Evolutionary conservation across 148 eudicot species (phyloP), one percentile per base, ranked within the genome.

Genomic region (Camellia granthamiana): DNA sequence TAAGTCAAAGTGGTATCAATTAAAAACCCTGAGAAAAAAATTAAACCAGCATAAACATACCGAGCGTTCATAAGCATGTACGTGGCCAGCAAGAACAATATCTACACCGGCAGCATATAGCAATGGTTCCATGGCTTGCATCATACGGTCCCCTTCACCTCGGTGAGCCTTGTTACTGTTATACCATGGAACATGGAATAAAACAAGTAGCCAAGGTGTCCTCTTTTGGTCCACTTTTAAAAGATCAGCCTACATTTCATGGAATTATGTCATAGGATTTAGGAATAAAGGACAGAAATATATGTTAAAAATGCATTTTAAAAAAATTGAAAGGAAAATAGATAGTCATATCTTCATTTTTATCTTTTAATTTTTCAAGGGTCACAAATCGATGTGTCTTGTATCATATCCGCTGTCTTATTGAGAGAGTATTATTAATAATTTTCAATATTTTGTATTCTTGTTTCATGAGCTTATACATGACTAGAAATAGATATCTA

Each of bases 171-270:
- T 38, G 75, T 95, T 95, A 84, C 93, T 95, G 81, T 95, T 95
- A 82, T 95, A 95, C 99, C 99, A 95, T 73, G 99, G 99, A 46
- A 85, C 97, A 80, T 95, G 99, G 82, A 95, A 93, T 72, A 90
- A 79, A 66, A 91, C 97, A 76, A 95, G 71, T 58, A 95, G 79
- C 99, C 99, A 95, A 16, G 99, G 99, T 70, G 99, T 95, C 83
- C 69, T 93, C 83, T 89, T 73, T 23, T 98, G 87, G 81, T 95
- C 98, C 80, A 95, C 99, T 81, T 91, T 90, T 59, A 81, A 84
- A 82, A 95, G 94, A 88, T 93, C 99, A 84, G 90, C 97, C 99
- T 93, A 75, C 71, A 86, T 14, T 43, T 65, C 62, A 79, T 77
- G 77, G 69, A 66, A 75, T 62, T 38, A 4, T 42, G 60, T 59